A percentile compares a stretch with the other conserved stretches of the same genome.
Conservation (phyloP, 768 basidiomycete genomes). For the Phaeotremella fagi region DNA sequence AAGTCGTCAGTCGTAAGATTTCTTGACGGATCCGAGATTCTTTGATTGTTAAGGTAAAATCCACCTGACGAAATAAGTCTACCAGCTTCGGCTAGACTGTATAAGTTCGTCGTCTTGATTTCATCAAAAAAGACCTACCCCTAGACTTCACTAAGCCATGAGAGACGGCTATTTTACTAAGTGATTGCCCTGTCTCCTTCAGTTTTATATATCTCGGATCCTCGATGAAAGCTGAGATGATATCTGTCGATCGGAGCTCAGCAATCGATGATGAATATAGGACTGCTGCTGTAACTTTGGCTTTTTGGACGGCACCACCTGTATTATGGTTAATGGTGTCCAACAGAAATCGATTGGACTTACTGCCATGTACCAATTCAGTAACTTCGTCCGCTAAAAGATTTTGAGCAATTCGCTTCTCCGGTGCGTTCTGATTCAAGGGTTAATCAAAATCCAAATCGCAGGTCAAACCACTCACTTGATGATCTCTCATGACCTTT, state of each 20-base stretch:
- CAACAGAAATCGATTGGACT: conserved; percentile 22
- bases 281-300: conserved; percentile 53
- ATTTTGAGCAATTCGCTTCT: conserved; percentile 54
- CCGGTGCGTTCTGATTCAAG: conserved; percentile 46
- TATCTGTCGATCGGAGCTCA: conserved; percentile 56
- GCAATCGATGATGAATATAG: conserved; percentile 52
- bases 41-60: conserved; percentile 65
- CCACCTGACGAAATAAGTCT: conserved; percentile 63
- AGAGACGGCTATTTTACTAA: conserved; percentile 61
- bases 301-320: conserved; percentile 52
- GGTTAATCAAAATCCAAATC: too few relatives aligned
- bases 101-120: background rate
- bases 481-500: conserved; percentile 58
- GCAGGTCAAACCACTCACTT: too few relatives aligned
- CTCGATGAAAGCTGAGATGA: conserved; percentile 59
- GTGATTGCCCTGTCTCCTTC: conserved; percentile 53
- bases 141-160: conserved; percentile 61
- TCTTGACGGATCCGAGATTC: conserved; percentile 55
- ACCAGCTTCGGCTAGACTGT: conserved; percentile 60
- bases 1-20: conserved; percentile 54
- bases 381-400: conserved; percentile 60
- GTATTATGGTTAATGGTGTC: conserved; percentile 4
- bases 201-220: conserved; percentile 62
- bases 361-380: conserved; percentile 59
- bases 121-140: conserved; percentile 51